Evolutionary conservation across 257 asterid genomes (phyloP).

Genomic region (Salvia rosmarinus): DNA sequence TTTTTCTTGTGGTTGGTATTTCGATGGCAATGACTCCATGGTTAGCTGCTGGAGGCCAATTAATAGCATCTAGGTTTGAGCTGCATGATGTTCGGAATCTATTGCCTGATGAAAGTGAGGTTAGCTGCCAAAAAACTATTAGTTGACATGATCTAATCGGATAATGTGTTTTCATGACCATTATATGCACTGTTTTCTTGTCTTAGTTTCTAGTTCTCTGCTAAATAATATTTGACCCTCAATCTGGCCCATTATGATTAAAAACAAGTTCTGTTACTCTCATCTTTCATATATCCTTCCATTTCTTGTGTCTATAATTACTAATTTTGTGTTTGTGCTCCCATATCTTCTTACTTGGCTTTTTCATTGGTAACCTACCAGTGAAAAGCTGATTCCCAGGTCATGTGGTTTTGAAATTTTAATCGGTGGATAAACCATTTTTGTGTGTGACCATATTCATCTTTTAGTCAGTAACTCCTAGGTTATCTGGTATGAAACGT

Average conservation of each 20-base stretch:
- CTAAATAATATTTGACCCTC: slow-evolving; percentile 14
- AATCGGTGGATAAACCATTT: slow-evolving; percentile 11
- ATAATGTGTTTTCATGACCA: slow-evolving; percentile 27
- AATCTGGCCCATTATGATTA: slow-evolving; percentile 16
- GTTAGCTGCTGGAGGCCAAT: slow-evolving; percentile 99
- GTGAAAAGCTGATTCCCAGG: slow-evolving; percentile 1
- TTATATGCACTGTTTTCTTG: slow-evolving; percentile 9
- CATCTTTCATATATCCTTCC: slow-evolving; percentile 1
- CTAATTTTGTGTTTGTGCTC: background rate
- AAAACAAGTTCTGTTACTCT: slow-evolving; percentile 9
- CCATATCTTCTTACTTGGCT: slow-evolving; percentile 5
- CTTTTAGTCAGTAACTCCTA: slow-evolving; percentile 33
- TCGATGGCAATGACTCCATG: slow-evolving; percentile 99
- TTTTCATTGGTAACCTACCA: background rate
- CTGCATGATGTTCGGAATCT: slow-evolving; percentile 96
- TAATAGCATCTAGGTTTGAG: slow-evolving; percentile 96
- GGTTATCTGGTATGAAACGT: slow-evolving; percentile 13
- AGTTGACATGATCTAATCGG: slow-evolving; percentile 5
- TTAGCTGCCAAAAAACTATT: slow-evolving; percentile 36
- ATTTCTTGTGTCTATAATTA: slow-evolving; percentile 3
- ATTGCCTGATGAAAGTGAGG: slow-evolving; percentile 98
- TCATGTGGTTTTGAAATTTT: slow-evolving; percentile 13
- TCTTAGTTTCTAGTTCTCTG: slow-evolving; percentile 9
- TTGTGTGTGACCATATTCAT: slow-evolving; percentile 18
- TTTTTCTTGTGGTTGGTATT: slow-evolving; percentile 96